Base-by-base conservation (phyloP, 1,139 yeast genomes). In the Blastobotrys illinoisensis region DNA sequence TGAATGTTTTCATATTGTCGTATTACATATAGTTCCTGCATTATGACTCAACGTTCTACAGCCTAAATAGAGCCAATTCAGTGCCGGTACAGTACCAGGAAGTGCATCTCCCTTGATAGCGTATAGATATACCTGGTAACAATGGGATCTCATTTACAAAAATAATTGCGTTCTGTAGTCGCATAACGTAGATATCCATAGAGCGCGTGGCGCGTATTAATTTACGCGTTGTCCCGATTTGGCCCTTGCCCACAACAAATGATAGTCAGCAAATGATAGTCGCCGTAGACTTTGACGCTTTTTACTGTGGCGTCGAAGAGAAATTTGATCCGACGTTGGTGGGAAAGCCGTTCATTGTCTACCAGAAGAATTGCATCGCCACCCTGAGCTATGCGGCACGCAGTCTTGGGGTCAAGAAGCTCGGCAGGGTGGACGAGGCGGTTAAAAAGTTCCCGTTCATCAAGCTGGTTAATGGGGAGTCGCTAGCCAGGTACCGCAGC, bases 331-430 rank as follows among this genome's bases (percentile, higher is more conserved):
- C 72, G 3, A 49, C 62, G 1, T 57, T 71, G 16, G 55, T 54
- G 5, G 67, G 56, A 43, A 56, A 56, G 49, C 71, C 75, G 24
- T 71, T 71, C 52, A 65, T 69, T 6, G 74, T 71, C 11, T 60
- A 60, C 47, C 75, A 71, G 56, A 71, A 71, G 55, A 62, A 68
- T 48, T 60, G 66, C 26, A 63, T 71, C 3, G 71, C 73, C 24
- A 70, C 75, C 1, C 58, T 69, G 44, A 69, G 71, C 49, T 71
- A 71, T 52, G 62, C 70, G 1, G 75, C 75, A 16, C 64, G 75
- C 6, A 60, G 53, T 3, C 53, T 66, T 18, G 75, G 75, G 7
- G 44, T 71, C n/a, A 58, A 59, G 50, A 71, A 71, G 58, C 63
- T 71, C 28, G 58, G 59, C 43, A 45, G 58, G 6, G 64, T 68